Base-by-base conservation (phyloP, 257 asterid genomes). In the Thymus mandschuricus region DNA sequence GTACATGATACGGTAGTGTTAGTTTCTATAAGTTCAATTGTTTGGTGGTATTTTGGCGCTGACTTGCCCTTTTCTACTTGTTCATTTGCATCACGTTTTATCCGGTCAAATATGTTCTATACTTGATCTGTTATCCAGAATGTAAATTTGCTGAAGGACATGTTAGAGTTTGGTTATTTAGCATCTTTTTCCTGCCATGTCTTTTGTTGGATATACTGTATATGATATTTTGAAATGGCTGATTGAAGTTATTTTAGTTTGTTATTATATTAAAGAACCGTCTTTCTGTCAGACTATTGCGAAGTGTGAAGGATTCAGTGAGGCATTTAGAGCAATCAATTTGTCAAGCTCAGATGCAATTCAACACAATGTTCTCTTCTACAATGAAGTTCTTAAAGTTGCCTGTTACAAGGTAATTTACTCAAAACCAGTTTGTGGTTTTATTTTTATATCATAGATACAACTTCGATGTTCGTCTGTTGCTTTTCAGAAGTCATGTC, bases 321-420 rank as follows among this genome's bases (percentile, higher is more conserved):
- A 81, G 75, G 89, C 91, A 55, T 73, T 91, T 68, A 64, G 79
- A 70, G 76, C 89, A 73, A 77, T 93, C 55, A 66, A 80, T 76
- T 83, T 68, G 64, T 83, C 82, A 41, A 70, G 48, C 73, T 77
- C 77, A n/a, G 94, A 89, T 70, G 86, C 85, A 79, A 68, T 84
- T 49, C 82, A 62, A 80, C 89, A 88, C 55, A 95, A 93, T 81
- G 31, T 79, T 71, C 62, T 84, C 56, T 61, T 85, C 58, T 91
- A 80, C 85, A 89, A 93, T 84, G 81, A 87, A 64, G 68, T 89
- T 86, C 87, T 91, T 77, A 86, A 65, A 68, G 83, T 45, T 69
- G 96, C 98, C 56, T 57, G 81, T 73, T 76, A 72, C 73, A 80
- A 83, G 96, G 98, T 90, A 88, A 70, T 55, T 40, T 68, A 61